A percentile compares a stretch with the other conserved stretches of the same genome.
Evolutionary conservation across 2,329 filamentous ascomycete genomes (phyloP).

Genomic region (Colletotrichum acutatum): DNA sequence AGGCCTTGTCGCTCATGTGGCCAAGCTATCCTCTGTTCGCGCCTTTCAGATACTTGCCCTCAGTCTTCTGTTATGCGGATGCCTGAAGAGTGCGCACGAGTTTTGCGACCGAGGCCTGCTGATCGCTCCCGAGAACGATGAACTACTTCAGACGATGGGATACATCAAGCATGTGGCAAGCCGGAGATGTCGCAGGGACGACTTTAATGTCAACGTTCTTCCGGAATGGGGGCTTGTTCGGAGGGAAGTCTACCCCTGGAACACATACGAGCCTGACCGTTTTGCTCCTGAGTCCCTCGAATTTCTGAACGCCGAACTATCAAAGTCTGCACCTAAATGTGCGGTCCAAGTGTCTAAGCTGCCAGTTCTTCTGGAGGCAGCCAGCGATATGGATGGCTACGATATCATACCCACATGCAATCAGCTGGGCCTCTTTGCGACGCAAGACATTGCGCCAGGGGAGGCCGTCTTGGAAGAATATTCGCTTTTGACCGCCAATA

Average conservation of each 20-base stretch:
- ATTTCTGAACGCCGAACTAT: conserved; percentile 77
- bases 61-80: conserved; percentile 72
- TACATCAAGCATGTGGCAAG: conserved; percentile 65
- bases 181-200: conserved; percentile 57
- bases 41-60: conserved; percentile 69
- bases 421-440: conserved; percentile 92
- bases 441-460: conserved; percentile 79
- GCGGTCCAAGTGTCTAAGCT: conserved; percentile 81
- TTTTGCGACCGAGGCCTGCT: conserved; percentile 73
- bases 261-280: conserved; percentile 74
- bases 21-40: conserved; percentile 62
- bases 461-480: conserved; percentile 84
- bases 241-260: conserved; percentile 78
- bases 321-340: conserved; percentile 80
- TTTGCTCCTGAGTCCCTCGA: conserved; percentile 75
- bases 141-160: conserved; percentile 64
- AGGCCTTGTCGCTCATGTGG: conserved; percentile 52
- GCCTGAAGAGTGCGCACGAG: conserved; percentile 72
- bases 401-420: conserved; percentile 69
- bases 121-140: conserved; percentile 63
- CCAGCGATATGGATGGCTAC: conserved; percentile 60
- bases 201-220: conserved; percentile 64
- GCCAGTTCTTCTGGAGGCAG: conserved; percentile 73
- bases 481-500: conserved; percentile 89
- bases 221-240: conserved; percentile 78